Percentiles rank a stretch among this genome's conserved stretches.
Evolutionary conservation across 2,329 filamentous ascomycete genomes (phyloP).

Genomic region (Pezicula neosporulosa): DNA sequence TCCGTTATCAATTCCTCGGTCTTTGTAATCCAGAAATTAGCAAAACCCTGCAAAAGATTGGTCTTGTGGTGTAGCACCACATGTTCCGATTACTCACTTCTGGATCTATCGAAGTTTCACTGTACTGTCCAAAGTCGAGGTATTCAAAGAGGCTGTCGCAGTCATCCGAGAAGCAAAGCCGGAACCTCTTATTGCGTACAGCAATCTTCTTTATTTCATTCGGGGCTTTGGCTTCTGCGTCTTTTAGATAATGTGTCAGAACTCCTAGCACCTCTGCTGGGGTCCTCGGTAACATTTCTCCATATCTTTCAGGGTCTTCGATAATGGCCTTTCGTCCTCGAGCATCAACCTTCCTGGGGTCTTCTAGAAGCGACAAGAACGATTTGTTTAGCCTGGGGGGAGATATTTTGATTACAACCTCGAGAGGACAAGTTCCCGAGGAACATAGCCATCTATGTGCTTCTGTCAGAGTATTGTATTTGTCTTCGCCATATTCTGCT

Average conservation of each 20-base stretch:
- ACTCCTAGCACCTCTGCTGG: conserved; percentile 52
- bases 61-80: not conserved
- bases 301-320: conserved; percentile 46
- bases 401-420: conserved; percentile 47
- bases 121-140: conserved; percentile 48
- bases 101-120: conserved; percentile 25
- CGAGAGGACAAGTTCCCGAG: conserved; percentile 49
- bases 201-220: conserved; percentile 52
- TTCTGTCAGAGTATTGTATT: conserved; percentile 30
- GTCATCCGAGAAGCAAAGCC: conserved; percentile 58
- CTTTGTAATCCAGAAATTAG: conserved; percentile 24
- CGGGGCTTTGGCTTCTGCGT: conserved; percentile 45
- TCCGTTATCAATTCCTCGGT: conserved; percentile 18
- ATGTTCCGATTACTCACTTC: conserved; percentile 31
- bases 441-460: conserved; percentile 56
- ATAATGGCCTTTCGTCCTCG: conserved; percentile 50
- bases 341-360: conserved; percentile 45
- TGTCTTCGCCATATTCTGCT: conserved; percentile 19
- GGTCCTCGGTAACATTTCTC: conserved; percentile 44
- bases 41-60: not conserved
- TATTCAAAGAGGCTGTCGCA: conserved; percentile 55
- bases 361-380: conserved; percentile 48
- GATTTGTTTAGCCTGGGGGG: conserved; percentile 47
- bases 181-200: conserved; percentile 59
- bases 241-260: conserved; percentile 55